phyloP scores from a whole-genome alignment of 805 yeast species.

The Sungouiella blattae region DNA sequence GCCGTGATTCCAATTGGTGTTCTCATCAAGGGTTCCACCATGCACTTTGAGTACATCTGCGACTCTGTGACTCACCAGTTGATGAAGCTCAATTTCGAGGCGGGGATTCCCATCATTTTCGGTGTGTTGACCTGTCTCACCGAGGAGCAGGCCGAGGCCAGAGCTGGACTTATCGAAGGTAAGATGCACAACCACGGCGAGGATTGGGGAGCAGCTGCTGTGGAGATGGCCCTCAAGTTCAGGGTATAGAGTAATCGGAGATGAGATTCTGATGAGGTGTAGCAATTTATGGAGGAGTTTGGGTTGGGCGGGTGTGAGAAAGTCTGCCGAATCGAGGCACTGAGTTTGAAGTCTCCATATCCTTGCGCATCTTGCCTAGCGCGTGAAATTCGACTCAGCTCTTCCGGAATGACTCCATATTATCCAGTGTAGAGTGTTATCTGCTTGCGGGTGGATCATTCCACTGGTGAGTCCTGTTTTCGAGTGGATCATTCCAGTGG shows the following conservation, averaged over 20 bases:
- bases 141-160: slow-evolving; percentile 86
- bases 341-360: too few relatives aligned
- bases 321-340: too few relatives aligned
- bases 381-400: too few relatives aligned
- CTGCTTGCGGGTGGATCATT: too few relatives aligned
- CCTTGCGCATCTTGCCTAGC: too few relatives aligned
- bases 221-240: slow-evolving; percentile 69
- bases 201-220: slow-evolving; percentile 99
- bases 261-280: too few relatives aligned
- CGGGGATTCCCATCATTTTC: slow-evolving; percentile 79
- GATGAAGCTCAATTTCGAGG: slow-evolving; percentile 73
- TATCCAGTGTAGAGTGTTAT: too few relatives aligned
- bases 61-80: slow-evolving; percentile 82
- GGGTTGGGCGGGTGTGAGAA: too few relatives aligned
- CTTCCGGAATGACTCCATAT: too few relatives aligned
- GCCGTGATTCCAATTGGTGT: slow-evolving; percentile 93
- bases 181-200: slow-evolving; percentile 93
- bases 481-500: too few relatives aligned
- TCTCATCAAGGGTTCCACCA: slow-evolving; percentile 91
- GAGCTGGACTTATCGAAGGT: slow-evolving; percentile 79
- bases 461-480: too few relatives aligned
- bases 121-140: slow-evolving; percentile 93
- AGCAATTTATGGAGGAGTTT: too few relatives aligned
- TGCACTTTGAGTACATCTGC: slow-evolving; percentile 97
- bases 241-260: slow-evolving; percentile 4